Evolutionary conservation across 306 rosid species (phyloP).

Genomic region (Argentina anserina): DNA sequence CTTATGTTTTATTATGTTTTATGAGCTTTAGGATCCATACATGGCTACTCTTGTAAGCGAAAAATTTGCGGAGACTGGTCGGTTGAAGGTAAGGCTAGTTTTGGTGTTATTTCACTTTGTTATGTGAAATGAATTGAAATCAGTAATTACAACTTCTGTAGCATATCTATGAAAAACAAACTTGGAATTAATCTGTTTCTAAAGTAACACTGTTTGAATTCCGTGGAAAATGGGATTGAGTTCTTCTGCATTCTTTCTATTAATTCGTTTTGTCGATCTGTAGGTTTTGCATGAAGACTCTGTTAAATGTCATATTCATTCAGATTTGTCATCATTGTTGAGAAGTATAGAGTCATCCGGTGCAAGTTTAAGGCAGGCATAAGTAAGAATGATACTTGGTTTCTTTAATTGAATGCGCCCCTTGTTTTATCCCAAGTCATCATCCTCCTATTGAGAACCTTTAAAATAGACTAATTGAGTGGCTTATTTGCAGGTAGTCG

Average conservation of each 20-base stretch:
- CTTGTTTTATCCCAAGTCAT: background rate
- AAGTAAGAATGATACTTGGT: conserved; percentile 50
- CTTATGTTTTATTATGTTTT: conserved; percentile 18
- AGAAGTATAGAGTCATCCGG: conserved; percentile 30
- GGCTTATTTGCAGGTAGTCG: conserved; percentile 61
- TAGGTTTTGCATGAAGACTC: conserved; percentile 79
- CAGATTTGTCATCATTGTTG: conserved; percentile 51
- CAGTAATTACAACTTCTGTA: background rate
- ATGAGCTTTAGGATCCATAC: conserved; percentile 60
- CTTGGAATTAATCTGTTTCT: background rate
- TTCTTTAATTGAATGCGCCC: no score
- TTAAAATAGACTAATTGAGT: conserved; percentile 1
- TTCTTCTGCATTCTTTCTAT: background rate
- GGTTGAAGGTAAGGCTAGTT: conserved; percentile 53
- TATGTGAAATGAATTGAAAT: background rate
- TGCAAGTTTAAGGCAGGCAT: conserved; percentile 50
- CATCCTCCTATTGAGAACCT: background rate
- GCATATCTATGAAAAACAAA: background rate
- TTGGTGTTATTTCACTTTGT: background rate
- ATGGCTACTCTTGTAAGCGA: conserved; percentile 81
- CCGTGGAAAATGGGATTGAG: background rate
- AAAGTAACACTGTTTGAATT: background rate
- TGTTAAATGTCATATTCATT: conserved; percentile 67
- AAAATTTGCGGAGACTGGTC: conserved; percentile 61
- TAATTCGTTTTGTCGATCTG: conserved; percentile 16